These are phyloP conservation scores for Hortaea sp. DNA, from an alignment of 2,329 filamentous ascomycete species.

Conservation along the genomic window DNA sequence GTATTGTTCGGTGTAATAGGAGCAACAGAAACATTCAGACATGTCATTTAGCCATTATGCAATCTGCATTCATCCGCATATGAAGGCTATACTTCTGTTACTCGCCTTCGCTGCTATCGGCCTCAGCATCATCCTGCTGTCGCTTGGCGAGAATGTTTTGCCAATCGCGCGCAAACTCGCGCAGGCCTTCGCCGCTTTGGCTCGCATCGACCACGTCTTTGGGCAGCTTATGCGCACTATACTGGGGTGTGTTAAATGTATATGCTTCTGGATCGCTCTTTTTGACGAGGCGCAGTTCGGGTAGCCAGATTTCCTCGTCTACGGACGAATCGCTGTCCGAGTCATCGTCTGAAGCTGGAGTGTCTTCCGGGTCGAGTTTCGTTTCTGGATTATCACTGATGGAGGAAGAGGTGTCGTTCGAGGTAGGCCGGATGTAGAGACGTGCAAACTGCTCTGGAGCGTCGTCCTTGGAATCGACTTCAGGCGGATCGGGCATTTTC, in stretches of 20 bases:
- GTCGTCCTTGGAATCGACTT: slow-evolving; percentile 1
- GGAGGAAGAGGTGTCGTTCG: background rate
- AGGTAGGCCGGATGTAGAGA: slow-evolving; percentile 9
- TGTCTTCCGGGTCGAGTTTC: background rate
- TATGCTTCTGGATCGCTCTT: slow-evolving; percentile 82
- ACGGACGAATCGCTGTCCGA: slow-evolving; percentile 30
- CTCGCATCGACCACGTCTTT: slow-evolving; percentile 75
- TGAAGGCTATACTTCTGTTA: slow-evolving; percentile 3
- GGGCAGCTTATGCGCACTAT: slow-evolving; percentile 90
- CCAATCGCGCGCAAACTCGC: slow-evolving; percentile 51
- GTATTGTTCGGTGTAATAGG: too few relatives aligned
- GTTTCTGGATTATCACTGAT: background rate
- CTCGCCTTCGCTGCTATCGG: slow-evolving; percentile 19
- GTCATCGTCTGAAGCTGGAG: background rate
- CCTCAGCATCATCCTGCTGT: slow-evolving; percentile 27
- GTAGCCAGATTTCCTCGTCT: slow-evolving; percentile 49
- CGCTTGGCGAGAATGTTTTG: slow-evolving; percentile 35
- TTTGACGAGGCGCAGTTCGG: slow-evolving; percentile 73
- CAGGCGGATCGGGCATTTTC: slow-evolving; percentile 50
- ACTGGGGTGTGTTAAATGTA: slow-evolving; percentile 74
- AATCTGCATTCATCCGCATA: too few relatives aligned
- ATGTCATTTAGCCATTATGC: too few relatives aligned
- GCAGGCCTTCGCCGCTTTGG: slow-evolving; percentile 54
- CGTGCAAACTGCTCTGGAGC: slow-evolving; percentile 13
- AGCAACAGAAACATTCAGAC: too few relatives aligned